Conservation (phyloP, 2,329 filamentous ascomycete species). For the Ophiostoma sp. region DNA sequence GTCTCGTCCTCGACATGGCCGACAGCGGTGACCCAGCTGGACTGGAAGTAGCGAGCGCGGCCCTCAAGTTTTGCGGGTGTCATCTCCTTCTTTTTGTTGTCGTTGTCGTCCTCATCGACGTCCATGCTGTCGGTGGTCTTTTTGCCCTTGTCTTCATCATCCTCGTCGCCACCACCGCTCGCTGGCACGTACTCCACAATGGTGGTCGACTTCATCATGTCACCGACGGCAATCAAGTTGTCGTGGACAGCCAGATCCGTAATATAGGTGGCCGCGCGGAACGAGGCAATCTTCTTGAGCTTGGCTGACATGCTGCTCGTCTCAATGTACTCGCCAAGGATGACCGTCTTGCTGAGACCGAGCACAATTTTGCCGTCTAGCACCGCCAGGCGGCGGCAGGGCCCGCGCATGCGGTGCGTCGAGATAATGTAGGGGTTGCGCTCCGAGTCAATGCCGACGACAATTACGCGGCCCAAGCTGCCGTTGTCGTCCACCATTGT, state of each 20-base stretch:
- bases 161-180: not conserved
- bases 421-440: constrained; percentile 71
- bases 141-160: constrained; percentile 29
- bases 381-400: constrained; percentile 76
- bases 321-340: constrained; percentile 58
- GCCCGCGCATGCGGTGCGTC: constrained; percentile 70
- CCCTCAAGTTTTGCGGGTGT: constrained; percentile 61
- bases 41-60: constrained; percentile 76
- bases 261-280: constrained; percentile 80
- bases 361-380: constrained; percentile 78
- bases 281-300: constrained; percentile 71
- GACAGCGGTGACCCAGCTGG: constrained; percentile 78
- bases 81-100: not conserved
- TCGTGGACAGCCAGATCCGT: constrained; percentile 75
- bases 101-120: constrained; percentile 36
- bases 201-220: constrained; percentile 90
- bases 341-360: constrained; percentile 83
- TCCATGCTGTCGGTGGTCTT: not conserved
- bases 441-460: constrained; percentile 78
- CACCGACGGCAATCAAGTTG: constrained; percentile 77
- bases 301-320: constrained; percentile 55
- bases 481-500: constrained; percentile 45
- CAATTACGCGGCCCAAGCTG: constrained; percentile 74
- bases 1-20: constrained; percentile 69
- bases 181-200: constrained; percentile 69